These are phyloP conservation scores for Tylopilus subfusipes DNA, from an alignment of 768 basidiomycete species.

Conservation along the genomic window DNA sequence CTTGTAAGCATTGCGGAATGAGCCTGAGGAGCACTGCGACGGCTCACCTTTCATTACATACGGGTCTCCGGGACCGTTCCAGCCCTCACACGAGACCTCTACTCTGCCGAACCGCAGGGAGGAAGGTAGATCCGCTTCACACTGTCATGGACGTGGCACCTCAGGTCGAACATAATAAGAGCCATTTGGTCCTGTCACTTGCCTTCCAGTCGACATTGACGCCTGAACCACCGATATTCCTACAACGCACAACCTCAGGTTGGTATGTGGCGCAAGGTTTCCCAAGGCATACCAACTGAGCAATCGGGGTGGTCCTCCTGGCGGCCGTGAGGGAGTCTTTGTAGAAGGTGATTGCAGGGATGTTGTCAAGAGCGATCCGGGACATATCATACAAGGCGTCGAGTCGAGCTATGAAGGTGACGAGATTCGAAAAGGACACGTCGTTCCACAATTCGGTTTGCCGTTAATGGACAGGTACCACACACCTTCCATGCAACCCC, in stretches of 20 bases:
- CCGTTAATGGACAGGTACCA: constrained; percentile 11
- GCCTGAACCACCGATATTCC: constrained; percentile 72
- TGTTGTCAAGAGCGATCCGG: constrained; percentile 66
- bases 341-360: constrained; percentile 78
- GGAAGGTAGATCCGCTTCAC: constrained; percentile 86
- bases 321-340: constrained; percentile 60
- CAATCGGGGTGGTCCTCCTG: constrained; percentile 63
- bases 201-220: constrained; percentile 91
- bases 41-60: constrained; percentile 77
- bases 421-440: neutral
- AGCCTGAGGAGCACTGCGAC: neutral
- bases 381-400: constrained; percentile 42
- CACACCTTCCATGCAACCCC: neutral
- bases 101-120: constrained; percentile 80
- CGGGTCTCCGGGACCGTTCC: constrained; percentile 75
- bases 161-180: constrained; percentile 7
- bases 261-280: constrained; percentile 71
- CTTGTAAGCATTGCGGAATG: neutral
- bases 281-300: constrained; percentile 80
- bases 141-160: constrained; percentile 42
- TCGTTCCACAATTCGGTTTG: neutral
- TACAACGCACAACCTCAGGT: constrained; percentile 84
- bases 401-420: neutral
- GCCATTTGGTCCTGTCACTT: constrained; percentile 21
- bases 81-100: constrained; percentile 89